Percentiles rank a stretch among this genome's conserved stretches.
phyloP scores from a whole-genome alignment of 2,329 filamentous ascomycete species.

The Colletotrichum shisoi region DNA sequence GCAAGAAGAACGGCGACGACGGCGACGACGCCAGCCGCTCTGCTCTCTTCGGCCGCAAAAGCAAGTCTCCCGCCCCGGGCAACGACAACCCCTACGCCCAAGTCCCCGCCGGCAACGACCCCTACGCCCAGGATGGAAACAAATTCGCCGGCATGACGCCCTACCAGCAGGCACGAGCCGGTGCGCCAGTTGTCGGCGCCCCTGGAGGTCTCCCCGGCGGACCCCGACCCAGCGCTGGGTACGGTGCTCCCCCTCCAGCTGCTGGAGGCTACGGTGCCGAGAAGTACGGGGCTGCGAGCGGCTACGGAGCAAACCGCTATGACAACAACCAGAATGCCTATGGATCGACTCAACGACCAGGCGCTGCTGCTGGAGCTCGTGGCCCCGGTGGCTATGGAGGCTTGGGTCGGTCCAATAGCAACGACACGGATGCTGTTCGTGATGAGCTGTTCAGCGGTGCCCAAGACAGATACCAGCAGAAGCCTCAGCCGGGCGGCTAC shows the following conservation, averaged over 20 bases:
- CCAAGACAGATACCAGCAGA: conserved; percentile 58
- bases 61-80: conserved; percentile 55
- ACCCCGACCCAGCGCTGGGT: conserved; percentile 44
- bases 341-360: conserved; percentile 43
- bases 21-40: conserved; percentile 60
- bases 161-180: conserved; percentile 43
- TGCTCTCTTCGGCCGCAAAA: conserved; percentile 64
- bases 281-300: conserved; percentile 59
- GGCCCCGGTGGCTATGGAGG: conserved; percentile 69
- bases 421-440: conserved; percentile 61
- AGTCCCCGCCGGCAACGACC: conserved; percentile 56
- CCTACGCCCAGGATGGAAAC: conserved; percentile 58
- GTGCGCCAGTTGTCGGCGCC: conserved; percentile 44
- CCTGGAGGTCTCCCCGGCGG: conserved; percentile 50
- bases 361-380: conserved; percentile 47
- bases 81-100: conserved; percentile 68
- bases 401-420: conserved; percentile 58
- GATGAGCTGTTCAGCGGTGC: conserved; percentile 70
- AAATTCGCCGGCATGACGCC: conserved; percentile 57
- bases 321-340: conserved; percentile 49
- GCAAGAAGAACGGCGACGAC: conserved; percentile 64
- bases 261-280: conserved; percentile 61
- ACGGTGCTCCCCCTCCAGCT: conserved; percentile 44
- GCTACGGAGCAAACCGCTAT: conserved; percentile 64
- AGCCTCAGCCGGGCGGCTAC: conserved; percentile 36